Conservation (phyloP, 2,329 filamentous ascomycete species). For the Aspergillus sp. region DNA sequence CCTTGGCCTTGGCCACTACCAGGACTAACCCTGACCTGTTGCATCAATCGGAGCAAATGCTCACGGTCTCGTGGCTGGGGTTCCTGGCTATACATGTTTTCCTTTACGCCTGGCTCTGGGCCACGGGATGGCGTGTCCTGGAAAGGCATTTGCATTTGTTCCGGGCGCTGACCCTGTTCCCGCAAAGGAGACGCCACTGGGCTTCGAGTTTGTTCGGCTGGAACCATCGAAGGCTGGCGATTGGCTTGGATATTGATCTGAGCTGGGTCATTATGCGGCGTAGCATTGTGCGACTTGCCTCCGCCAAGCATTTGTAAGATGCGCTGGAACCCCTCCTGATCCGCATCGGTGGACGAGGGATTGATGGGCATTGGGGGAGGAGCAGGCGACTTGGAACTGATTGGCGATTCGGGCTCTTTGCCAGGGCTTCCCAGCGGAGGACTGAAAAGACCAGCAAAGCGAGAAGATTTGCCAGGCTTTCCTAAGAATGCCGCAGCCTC, state of each 20-base stretch:
- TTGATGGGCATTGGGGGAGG: slow-evolving; percentile 17
- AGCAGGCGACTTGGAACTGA: slow-evolving; percentile 28
- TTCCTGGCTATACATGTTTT: slow-evolving; percentile 40
- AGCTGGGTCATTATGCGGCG: slow-evolving; percentile 47
- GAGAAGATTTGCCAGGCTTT: slow-evolving; percentile 72
- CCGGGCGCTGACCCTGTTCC: slow-evolving; percentile 35
- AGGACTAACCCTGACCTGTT: slow-evolving; percentile 53
- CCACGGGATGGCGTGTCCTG: slow-evolving; percentile 30
- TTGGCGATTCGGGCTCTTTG: slow-evolving; percentile 36
- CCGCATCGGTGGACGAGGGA: slow-evolving; percentile 60
- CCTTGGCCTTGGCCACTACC: slow-evolving; percentile 28
- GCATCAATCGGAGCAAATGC: slow-evolving; percentile 85
- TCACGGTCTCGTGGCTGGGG: slow-evolving; percentile 68
- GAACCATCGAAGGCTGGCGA: slow-evolving; percentile 35
- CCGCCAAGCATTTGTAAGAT: slow-evolving; percentile 80
- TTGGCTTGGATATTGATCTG: slow-evolving; percentile 39
- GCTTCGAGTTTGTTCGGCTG: slow-evolving; percentile 35
- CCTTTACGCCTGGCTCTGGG: slow-evolving; percentile 31
- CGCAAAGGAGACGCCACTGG: slow-evolving; percentile 38
- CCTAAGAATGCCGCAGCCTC: slow-evolving; percentile 42
- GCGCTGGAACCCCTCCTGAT: slow-evolving; percentile 84
- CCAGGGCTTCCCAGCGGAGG: slow-evolving; percentile 60
- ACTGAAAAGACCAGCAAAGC: slow-evolving; percentile 82
- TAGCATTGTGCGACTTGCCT: slow-evolving; percentile 50
- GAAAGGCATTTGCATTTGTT: slow-evolving; percentile 38